These are phyloP conservation scores for Vitis hybrid DNA, from an alignment of 177 flowering plant genomes.

Conservation along the genomic window DNA sequence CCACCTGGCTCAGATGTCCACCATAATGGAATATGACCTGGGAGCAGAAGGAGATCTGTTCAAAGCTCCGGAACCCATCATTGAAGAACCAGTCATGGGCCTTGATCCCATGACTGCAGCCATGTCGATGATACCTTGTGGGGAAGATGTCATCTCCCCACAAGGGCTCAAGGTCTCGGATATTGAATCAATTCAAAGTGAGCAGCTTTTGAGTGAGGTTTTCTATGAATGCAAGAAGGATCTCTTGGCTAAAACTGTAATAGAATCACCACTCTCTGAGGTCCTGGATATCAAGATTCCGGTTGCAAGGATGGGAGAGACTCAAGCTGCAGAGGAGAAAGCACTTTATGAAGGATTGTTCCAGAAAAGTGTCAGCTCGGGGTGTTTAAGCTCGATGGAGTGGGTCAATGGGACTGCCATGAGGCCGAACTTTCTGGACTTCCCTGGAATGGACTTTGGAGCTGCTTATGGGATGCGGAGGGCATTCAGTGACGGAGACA, in stretches of 20 bases:
- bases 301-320: slow-evolving; percentile 29
- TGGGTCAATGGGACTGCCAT: slow-evolving; percentile 45
- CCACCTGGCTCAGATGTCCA: slow-evolving; percentile 45
- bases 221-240: slow-evolving; percentile 83
- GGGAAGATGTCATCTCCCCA: slow-evolving; percentile 58
- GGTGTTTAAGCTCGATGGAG: slow-evolving; percentile 70
- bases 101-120: slow-evolving; percentile 71
- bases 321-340: slow-evolving; percentile 31
- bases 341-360: slow-evolving; percentile 29
- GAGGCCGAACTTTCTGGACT: slow-evolving; percentile 66
- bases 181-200: slow-evolving; percentile 59
- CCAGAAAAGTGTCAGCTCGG: slow-evolving; percentile 76
- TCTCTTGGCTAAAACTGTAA: slow-evolving; percentile 63
- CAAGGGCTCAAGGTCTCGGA: slow-evolving; percentile 57
- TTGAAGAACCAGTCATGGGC: slow-evolving; percentile 60
- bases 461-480: slow-evolving; percentile 84
- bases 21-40: slow-evolving; percentile 74
- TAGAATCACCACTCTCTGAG: slow-evolving; percentile 45
- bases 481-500: slow-evolving; percentile 97
- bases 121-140: slow-evolving; percentile 82
- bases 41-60: slow-evolving; percentile 97
- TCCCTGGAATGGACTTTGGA: slow-evolving; percentile 59
- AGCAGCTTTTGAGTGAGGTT: slow-evolving; percentile 61
- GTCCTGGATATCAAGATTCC: slow-evolving; percentile 51
- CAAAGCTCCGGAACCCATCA: slow-evolving; percentile 83